A percentile compares a stretch with the other conserved stretches of the same genome.
Evolutionary conservation across 2,329 filamentous ascomycete species (phyloP).

Genomic region (Penicillium sp.): DNA sequence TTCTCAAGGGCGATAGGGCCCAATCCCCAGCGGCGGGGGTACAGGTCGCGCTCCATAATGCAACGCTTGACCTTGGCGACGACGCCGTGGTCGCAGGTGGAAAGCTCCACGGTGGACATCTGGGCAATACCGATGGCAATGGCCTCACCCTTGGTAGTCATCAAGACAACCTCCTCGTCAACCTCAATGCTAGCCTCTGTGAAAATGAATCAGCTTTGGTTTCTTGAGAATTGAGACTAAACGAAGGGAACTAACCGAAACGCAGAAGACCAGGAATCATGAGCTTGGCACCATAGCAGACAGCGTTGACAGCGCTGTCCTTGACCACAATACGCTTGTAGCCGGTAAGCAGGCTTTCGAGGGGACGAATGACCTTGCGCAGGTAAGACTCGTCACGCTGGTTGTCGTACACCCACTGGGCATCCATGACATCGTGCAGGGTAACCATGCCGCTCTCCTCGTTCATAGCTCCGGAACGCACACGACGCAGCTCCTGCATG

Average conservation of each 20-base stretch:
- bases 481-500: slow-evolving; percentile 97
- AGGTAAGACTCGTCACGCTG: slow-evolving; percentile 91
- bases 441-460: slow-evolving; percentile 88
- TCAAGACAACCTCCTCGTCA: slow-evolving; percentile 93
- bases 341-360: slow-evolving; percentile 85
- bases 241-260: slow-evolving; percentile 62
- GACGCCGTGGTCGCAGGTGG: slow-evolving; percentile 94
- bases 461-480: slow-evolving; percentile 91
- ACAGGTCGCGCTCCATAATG: slow-evolving; percentile 99
- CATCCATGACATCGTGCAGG: slow-evolving; percentile 91
- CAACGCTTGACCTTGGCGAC: slow-evolving; percentile 99
- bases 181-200: slow-evolving; percentile 85
- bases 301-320: slow-evolving; percentile 92
- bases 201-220: slow-evolving; percentile 11
- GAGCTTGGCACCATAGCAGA: slow-evolving; percentile 97
- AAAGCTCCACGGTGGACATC: slow-evolving; percentile 97
- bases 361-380: slow-evolving; percentile 83
- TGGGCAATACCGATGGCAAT: slow-evolving; percentile 95
- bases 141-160: slow-evolving; percentile 99
- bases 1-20: slow-evolving; percentile 92
- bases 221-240: background rate
- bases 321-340: slow-evolving; percentile 99
- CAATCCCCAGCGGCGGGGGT: slow-evolving; percentile 94
- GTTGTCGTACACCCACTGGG: slow-evolving; percentile 95
- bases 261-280: slow-evolving; percentile 96